Evolutionary conservation across 768 basidiomycete species (phyloP), one percentile per base, ranked within the genome.

Genomic region (Trichaptum fuscoviolaceum): DNA sequence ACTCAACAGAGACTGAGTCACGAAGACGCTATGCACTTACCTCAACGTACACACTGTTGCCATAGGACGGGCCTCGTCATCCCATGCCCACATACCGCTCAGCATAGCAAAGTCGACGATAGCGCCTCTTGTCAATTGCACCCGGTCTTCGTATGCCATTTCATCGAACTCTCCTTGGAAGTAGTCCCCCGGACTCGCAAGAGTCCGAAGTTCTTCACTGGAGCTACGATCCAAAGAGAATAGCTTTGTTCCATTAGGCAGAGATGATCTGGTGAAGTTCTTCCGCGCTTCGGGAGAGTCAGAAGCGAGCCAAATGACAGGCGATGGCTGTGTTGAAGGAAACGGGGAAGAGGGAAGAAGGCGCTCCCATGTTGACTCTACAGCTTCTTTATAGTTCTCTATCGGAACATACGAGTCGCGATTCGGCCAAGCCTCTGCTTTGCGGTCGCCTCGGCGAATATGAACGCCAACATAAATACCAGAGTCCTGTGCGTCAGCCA

Each of bases 51-150:
- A 90, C 35, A 91, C 74, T 6, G 79, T 77, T 24, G 85, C 86
- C 17, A 79, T 79, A 0, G 89, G 87, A 20, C 73, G 71, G 4
- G 80, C 73, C 57, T 84, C 83, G 17, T 76, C 76, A 8, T 76
- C 70, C 68, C 73, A 74, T 2, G 79, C 73, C 90, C 90, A 91
- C 57, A 86, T 70, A 18, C 90, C 90, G 65, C 82, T 84, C 26
- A 90, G 67, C 71, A 90, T 67, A 12, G 90, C 89, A 67, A 90
- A 82, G 73, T 91, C 90, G 7, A 90, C 84, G 61, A 91, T 73
- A 80, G 87, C 84, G 1, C 89, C 90, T 62, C 79, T 80, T 20
- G 88, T 90, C 27, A 84, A 79, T n/a, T 70, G 71, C 18, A 83
- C 74, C 65, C 87, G 76, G 60, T 80, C 78, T 36, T 76, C 76